These are phyloP conservation scores for Kluyveromyces sp. DNA, from an alignment of 1,139 yeast genomes.

Conservation along the genomic window DNA sequence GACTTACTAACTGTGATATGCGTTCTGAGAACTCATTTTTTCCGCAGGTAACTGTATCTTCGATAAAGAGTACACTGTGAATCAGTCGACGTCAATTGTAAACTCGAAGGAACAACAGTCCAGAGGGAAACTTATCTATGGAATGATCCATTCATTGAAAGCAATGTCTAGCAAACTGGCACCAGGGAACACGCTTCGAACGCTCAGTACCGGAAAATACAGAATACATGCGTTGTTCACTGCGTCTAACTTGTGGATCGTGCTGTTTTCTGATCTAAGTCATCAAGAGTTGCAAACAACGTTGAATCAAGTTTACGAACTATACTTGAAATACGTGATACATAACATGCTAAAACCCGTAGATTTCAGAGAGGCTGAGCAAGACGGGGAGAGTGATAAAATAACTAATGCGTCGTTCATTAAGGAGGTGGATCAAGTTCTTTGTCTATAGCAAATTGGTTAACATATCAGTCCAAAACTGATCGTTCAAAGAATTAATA, in stretches of 20 bases:
- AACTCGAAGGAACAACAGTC: slow-evolving; percentile 57
- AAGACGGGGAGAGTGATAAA: slow-evolving; percentile 14
- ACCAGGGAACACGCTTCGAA: slow-evolving; percentile 45
- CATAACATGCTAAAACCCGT: slow-evolving; percentile 41
- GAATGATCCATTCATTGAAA: slow-evolving; percentile 75
- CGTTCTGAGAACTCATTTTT: neutral
- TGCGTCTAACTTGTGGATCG: slow-evolving; percentile 69
- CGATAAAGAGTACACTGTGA: slow-evolving; percentile 51
- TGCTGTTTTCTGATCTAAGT: slow-evolving; percentile 61
- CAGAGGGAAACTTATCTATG: slow-evolving; percentile 73
- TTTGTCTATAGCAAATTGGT: slow-evolving; percentile 16
- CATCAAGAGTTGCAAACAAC: slow-evolving; percentile 55
- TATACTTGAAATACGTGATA: slow-evolving; percentile 63
- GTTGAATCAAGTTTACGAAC: slow-evolving; percentile 60
- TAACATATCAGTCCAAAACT: slow-evolving; percentile 29
- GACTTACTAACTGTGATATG: slow-evolving; percentile 14
- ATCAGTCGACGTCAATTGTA: slow-evolving; percentile 38
- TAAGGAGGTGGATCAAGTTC: slow-evolving; percentile 24
- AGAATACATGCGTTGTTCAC: slow-evolving; percentile 77
- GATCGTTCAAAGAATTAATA: slow-evolving; percentile 26
- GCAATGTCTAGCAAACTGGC: slow-evolving; percentile 62
- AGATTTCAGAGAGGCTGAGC: slow-evolving; percentile 27
- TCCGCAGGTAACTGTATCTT: slow-evolving; percentile 53
- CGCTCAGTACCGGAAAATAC: slow-evolving; percentile 66
- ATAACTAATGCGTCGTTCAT: slow-evolving; percentile 28